Conservation (phyloP, 1,139 yeast species). For the Suhomyces bolitotheri region DNA sequence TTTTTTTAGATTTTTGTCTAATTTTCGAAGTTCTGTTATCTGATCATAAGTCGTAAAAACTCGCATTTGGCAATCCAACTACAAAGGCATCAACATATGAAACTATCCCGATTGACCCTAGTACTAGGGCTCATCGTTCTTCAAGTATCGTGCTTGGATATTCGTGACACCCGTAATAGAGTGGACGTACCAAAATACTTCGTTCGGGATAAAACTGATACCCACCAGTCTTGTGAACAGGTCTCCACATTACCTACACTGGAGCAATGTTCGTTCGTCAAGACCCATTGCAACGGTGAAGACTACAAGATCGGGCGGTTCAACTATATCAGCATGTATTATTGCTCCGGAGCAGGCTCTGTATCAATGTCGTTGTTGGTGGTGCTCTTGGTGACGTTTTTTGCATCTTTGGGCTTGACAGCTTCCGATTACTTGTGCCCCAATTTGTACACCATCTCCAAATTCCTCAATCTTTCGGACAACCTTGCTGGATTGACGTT, state of each 20-base stretch:
- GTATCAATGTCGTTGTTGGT: conserved; percentile 18
- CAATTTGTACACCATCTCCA: conserved; percentile 63
- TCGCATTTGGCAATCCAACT: no score
- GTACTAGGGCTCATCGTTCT: no score
- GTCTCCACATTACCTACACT: conserved; percentile 23
- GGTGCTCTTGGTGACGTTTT: conserved; percentile 40
- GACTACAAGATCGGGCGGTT: conserved; percentile 22
- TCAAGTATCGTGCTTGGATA: no score
- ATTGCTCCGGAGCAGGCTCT: conserved; percentile 16
- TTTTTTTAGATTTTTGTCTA: no score
- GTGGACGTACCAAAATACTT: no score
- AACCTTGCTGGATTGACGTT: conserved; percentile 84
- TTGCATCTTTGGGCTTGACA: conserved; percentile 66
- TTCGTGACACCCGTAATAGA: no score
- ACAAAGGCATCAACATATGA: no score
- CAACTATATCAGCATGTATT: conserved; percentile 21
- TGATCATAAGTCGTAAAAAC: no score
- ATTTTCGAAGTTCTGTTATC: no score
- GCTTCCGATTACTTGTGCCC: conserved; percentile 80
- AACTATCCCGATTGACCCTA: no score
- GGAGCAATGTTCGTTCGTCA: conserved; percentile 48
- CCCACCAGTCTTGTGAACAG: conserved; percentile 7
- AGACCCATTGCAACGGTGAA: conserved; percentile 39
- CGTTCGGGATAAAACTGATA: not conserved
- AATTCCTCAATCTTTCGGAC: conserved; percentile 63